These are phyloP conservation scores for Lepidium aucheri DNA, from an alignment of 345 rosid species.

Conservation along the genomic window DNA sequence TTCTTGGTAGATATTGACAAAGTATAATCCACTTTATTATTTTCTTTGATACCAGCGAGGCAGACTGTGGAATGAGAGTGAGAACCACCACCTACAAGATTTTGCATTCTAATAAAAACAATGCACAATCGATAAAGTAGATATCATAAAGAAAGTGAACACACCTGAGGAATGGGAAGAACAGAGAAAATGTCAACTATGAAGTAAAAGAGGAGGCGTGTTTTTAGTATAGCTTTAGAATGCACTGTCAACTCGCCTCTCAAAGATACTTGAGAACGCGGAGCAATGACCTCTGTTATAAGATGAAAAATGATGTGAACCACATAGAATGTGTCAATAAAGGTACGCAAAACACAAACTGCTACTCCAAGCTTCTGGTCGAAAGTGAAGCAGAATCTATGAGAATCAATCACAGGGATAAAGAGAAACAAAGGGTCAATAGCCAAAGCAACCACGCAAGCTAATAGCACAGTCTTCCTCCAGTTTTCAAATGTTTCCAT, in stretches of 20 bases:
- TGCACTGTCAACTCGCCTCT: background rate
- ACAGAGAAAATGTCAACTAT: constrained; percentile 14
- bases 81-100: constrained; percentile 23
- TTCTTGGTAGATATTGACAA: constrained; percentile 14
- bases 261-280: background rate
- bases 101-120: background rate
- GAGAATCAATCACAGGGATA: constrained; percentile 17
- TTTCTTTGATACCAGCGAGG: background rate
- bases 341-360: constrained; percentile 20
- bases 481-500: constrained; percentile 16
- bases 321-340: constrained; percentile 19
- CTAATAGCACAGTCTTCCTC: background rate
- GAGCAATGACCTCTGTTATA: background rate
- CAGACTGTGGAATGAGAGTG: background rate
- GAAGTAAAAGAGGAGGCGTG: background rate
- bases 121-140: background rate
- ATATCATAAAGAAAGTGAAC: background rate
- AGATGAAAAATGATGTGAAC: background rate
- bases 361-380: background rate
- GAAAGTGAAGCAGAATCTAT: background rate
- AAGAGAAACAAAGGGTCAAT: constrained; percentile 28
- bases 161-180: constrained; percentile 31
- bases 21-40: constrained; percentile 7
- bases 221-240: background rate
- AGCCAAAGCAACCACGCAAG: constrained; percentile 20